These are phyloP conservation scores for Rhodomyrtus tomentosa DNA, from an alignment of 345 rosid genomes.

Conservation along the genomic window DNA sequence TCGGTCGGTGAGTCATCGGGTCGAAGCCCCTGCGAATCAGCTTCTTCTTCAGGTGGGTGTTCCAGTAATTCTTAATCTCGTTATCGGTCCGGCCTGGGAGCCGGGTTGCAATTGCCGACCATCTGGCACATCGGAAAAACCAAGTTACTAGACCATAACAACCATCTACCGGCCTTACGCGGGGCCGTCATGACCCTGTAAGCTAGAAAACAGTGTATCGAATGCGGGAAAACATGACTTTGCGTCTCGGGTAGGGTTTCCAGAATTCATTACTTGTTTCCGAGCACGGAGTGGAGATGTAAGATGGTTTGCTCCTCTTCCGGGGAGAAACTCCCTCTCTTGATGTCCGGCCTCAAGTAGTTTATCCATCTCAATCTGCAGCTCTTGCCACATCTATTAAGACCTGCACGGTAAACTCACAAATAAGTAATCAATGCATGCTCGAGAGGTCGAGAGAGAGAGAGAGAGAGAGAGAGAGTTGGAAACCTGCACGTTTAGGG, in stretches of 20 bases:
- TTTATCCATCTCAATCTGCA: slow-evolving; percentile 74
- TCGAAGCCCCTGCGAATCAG: slow-evolving; percentile 76
- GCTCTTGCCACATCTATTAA: slow-evolving; percentile 60
- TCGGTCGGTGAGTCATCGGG: slow-evolving; percentile 63
- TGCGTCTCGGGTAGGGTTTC: not conserved
- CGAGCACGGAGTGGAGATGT: slow-evolving; percentile 50
- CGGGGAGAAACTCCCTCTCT: slow-evolving; percentile 54
- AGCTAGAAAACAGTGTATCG: not conserved
- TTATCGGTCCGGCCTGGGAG: slow-evolving; percentile 82
- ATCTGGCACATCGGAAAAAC: slow-evolving; percentile 16
- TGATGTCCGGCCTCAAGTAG: slow-evolving; percentile 70
- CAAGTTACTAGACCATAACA: not conserved
- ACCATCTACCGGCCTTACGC: not conserved
- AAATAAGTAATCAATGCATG: not conserved
- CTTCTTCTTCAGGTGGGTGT: slow-evolving; percentile 66
- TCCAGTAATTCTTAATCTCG: slow-evolving; percentile 78
- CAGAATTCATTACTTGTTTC: slow-evolving; percentile 48
- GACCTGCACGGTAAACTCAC: not conserved
- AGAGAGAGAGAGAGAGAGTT: not conserved
- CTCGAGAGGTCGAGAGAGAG: not conserved
- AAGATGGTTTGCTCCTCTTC: slow-evolving; percentile 65
- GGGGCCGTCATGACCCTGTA: not conserved
- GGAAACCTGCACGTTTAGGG: slow-evolving; percentile 67
- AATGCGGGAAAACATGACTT: not conserved
- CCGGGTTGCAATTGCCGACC: slow-evolving; percentile 74